Percentiles rank a stretch among this genome's conserved stretches.
These are phyloP conservation scores for Ogataea paraovalis DNA, from an alignment of 805 yeast genomes.

Conservation along the genomic window DNA sequence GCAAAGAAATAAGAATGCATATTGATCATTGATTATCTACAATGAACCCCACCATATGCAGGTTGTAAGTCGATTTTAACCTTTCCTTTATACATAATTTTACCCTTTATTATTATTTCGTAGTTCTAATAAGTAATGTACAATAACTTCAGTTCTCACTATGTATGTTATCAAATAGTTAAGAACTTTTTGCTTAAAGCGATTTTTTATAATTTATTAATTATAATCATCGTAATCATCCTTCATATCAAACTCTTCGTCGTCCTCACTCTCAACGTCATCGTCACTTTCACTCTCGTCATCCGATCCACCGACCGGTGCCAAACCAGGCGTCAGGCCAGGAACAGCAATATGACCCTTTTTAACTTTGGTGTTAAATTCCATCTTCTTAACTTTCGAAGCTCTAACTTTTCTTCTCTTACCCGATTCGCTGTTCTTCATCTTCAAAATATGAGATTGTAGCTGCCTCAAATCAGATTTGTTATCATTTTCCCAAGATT, in stretches of 20 bases:
- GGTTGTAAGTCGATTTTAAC: too few relatives aligned
- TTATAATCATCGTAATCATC: constrained; percentile 32
- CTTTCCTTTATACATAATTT: too few relatives aligned
- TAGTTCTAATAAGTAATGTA: too few relatives aligned
- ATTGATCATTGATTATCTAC: too few relatives aligned
- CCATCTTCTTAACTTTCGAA: constrained; percentile 27
- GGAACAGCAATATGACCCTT: constrained; percentile 45
- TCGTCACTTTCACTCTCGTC: constrained; percentile 43
- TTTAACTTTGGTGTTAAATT: constrained; percentile 38
- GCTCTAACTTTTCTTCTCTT: constrained; percentile 33
- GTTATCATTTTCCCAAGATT: constrained; percentile 38
- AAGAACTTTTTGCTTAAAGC: not conserved
- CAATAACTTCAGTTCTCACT: too few relatives aligned
- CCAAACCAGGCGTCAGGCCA: constrained; percentile 82
- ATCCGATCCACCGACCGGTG: constrained; percentile 67
- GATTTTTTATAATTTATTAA: too few relatives aligned
- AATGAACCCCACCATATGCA: too few relatives aligned
- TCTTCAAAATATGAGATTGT: constrained; percentile 39
- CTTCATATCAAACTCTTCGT: constrained; percentile 8
- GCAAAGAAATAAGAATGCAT: not conserved
- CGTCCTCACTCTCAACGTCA: constrained; percentile 21
- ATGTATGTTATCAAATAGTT: not conserved
- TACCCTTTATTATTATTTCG: too few relatives aligned
- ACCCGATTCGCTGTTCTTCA: constrained; percentile 41
- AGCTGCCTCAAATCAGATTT: constrained; percentile 38